Evolutionary conservation across 2,329 filamentous ascomycete genomes (phyloP).

Genomic region (Aureobasidium namibiae): DNA sequence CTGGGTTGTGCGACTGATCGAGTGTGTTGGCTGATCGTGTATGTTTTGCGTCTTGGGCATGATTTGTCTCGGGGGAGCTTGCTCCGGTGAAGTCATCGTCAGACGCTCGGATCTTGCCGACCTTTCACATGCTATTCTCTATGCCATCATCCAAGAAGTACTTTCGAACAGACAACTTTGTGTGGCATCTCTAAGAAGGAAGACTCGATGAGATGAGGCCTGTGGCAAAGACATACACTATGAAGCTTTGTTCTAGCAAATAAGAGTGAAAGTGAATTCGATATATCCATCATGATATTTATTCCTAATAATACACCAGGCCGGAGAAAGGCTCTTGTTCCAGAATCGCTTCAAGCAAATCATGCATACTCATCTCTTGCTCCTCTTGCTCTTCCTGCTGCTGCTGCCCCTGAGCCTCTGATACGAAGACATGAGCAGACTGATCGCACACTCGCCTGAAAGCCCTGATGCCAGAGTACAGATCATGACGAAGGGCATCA

Average conservation of each 20-base stretch:
- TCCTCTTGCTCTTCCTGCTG: background rate
- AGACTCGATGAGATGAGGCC: too few species aligned
- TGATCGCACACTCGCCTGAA: background rate
- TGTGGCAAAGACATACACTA: too few species aligned
- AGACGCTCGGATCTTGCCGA: background rate
- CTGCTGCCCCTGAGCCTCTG: background rate
- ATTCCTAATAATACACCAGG: too few species aligned
- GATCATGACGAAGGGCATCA: background rate
- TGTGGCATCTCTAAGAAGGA: too few species aligned
- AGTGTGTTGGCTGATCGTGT: background rate
- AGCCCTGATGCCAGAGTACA: background rate
- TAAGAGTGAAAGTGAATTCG: background rate
- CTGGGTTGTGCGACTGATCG: background rate
- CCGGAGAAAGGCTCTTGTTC: too few species aligned
- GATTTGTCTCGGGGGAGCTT: background rate
- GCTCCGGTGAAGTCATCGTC: background rate
- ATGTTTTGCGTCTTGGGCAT: background rate
- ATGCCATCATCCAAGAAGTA: too few species aligned
- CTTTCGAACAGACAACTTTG: too few species aligned
- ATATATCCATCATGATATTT: background rate
- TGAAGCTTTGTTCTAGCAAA: too few species aligned
- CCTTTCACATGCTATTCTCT: background rate
- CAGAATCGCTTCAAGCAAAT: too few species aligned
- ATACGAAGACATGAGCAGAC: background rate
- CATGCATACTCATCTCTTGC: too few species aligned